Conservation (phyloP, 208 protist genomes). For the Vickermania ingenoplastis region DNA sequence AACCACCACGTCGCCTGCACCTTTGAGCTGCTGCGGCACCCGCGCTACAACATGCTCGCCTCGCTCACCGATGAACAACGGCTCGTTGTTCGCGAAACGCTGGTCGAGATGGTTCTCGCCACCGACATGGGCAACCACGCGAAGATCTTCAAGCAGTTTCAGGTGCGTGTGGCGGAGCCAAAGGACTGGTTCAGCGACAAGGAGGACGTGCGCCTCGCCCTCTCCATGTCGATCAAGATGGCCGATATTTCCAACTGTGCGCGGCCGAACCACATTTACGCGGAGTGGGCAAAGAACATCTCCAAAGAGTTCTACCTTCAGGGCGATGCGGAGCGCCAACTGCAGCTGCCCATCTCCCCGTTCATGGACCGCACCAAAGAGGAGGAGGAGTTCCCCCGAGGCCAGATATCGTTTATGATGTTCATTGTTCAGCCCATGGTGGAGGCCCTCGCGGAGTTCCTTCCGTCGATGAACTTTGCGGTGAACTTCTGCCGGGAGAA, state of each 20-base stretch:
- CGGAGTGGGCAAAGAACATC: constrained; percentile 89
- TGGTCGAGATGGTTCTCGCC: constrained; percentile 89
- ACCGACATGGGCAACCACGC: constrained; percentile 93
- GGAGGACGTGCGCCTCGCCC: constrained; percentile 80
- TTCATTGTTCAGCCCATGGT: constrained; percentile 88
- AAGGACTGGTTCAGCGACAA: constrained; percentile 63
- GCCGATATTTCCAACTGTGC: constrained; percentile 92
- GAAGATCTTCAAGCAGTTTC: constrained; percentile 80
- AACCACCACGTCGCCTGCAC: constrained; percentile 89
- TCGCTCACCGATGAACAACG: constrained; percentile 68
- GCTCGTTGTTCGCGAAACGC: constrained; percentile 70
- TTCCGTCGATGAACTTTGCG: constrained; percentile 74
- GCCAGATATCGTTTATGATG: constrained; percentile 89
- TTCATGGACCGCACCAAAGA: constrained; percentile 89
- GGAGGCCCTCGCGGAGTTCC: constrained; percentile 72
- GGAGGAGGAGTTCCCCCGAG: constrained; percentile 72
- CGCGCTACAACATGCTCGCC: constrained; percentile 79
- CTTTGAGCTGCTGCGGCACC: constrained; percentile 78
- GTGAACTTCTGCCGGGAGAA: constrained; percentile 75
- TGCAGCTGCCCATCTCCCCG: constrained; percentile 79
- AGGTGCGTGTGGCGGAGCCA: constrained; percentile 59
- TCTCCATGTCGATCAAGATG: constrained; percentile 91
- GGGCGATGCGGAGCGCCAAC: constrained; percentile 81
- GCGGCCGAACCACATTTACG: constrained; percentile 78
- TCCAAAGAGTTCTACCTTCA: constrained; percentile 90